Evolutionary conservation across 371 early-diverging fungal genomes (phyloP).

Genomic region (Saksenaea vasiformis): DNA sequence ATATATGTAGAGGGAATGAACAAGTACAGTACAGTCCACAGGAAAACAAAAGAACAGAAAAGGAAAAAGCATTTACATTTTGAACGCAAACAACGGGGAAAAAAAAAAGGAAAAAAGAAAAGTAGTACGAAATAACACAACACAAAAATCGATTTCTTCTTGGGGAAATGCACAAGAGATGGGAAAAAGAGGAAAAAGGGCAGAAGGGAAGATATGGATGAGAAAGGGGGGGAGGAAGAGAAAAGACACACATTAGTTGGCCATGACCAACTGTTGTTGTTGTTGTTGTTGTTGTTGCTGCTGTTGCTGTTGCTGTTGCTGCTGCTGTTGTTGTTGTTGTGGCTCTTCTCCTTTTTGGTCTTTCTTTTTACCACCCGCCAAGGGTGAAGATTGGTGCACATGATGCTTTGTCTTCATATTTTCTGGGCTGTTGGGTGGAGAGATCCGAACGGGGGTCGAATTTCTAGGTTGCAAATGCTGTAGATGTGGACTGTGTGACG

Average conservation of each 20-base stretch:
- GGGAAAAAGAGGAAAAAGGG: not conserved
- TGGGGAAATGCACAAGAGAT: conserved; percentile 2
- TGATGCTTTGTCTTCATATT: conserved; percentile 26
- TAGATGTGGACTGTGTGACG: conserved; percentile 17
- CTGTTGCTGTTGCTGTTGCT: conserved; percentile 9
- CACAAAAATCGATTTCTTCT: not conserved
- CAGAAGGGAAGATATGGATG: not conserved
- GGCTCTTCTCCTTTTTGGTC: conserved; percentile 4
- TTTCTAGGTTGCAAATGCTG: conserved; percentile 27
- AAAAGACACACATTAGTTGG: conserved; percentile 15
- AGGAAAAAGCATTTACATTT: conserved; percentile 5
- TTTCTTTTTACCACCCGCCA: conserved; percentile 10
- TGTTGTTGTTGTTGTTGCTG: conserved; percentile 18
- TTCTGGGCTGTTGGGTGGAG: conserved; percentile 56
- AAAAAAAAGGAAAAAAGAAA: not conserved
- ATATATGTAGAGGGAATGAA: not conserved
- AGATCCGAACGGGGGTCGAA: conserved; percentile 53
- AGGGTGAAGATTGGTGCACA: conserved; percentile 27
- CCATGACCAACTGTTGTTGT: conserved; percentile 22
- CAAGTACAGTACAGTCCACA: conserved; percentile 4
- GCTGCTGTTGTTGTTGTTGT: not conserved
- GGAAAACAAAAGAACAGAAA: conserved; percentile 1
- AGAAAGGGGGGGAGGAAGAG: not conserved
- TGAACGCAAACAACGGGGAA: not conserved
- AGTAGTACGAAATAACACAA: not conserved